Percentiles rank a stretch among this genome's conserved stretches.
Evolutionary conservation across 2,329 filamentous ascomycete genomes (phyloP).

Genomic region (Aspergillus vadensis): DNA sequence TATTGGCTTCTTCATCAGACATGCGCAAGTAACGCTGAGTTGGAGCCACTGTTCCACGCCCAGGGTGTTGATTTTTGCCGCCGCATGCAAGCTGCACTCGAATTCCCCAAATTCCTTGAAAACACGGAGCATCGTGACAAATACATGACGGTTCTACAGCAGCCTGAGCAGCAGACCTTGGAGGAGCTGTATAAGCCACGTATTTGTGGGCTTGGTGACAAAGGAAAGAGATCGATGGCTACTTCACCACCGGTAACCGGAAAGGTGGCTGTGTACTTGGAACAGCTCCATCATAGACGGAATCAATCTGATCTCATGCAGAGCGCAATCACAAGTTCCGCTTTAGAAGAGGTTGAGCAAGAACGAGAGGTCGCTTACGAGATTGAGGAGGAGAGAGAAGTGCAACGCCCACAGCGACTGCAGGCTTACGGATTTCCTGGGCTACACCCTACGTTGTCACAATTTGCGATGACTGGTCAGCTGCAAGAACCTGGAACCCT

Average conservation of each 20-base stretch:
- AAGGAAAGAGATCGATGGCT: not conserved
- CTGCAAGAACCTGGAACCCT: not conserved
- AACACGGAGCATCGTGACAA: constrained; percentile 35
- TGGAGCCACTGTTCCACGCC: constrained; percentile 60
- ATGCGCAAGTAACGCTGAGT: constrained; percentile 60
- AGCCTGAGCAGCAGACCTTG: constrained; percentile 60
- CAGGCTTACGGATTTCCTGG: constrained; percentile 46
- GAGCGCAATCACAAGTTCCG: constrained; percentile 50
- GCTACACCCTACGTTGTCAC: constrained; percentile 50
- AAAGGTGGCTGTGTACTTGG: constrained; percentile 34
- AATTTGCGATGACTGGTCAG: constrained; percentile 7
- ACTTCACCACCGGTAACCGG: not conserved
- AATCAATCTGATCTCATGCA: constrained; percentile 48
- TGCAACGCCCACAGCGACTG: constrained; percentile 51
- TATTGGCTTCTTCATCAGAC: constrained; percentile 67
- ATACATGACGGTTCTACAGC: constrained; percentile 51
- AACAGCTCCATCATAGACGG: constrained; percentile 36
- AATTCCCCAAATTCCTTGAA: constrained; percentile 47
- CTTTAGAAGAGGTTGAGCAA: constrained; percentile 60
- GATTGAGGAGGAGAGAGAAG: constrained; percentile 58
- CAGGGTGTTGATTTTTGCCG: constrained; percentile 65
- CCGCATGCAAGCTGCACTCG: constrained; percentile 53
- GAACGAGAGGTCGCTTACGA: constrained; percentile 63
- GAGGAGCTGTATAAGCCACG: constrained; percentile 59
- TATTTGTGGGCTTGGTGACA: constrained; percentile 9